Base-by-base conservation (phyloP, 768 basidiomycete genomes). In the Strobilomyces confusus region DNA sequence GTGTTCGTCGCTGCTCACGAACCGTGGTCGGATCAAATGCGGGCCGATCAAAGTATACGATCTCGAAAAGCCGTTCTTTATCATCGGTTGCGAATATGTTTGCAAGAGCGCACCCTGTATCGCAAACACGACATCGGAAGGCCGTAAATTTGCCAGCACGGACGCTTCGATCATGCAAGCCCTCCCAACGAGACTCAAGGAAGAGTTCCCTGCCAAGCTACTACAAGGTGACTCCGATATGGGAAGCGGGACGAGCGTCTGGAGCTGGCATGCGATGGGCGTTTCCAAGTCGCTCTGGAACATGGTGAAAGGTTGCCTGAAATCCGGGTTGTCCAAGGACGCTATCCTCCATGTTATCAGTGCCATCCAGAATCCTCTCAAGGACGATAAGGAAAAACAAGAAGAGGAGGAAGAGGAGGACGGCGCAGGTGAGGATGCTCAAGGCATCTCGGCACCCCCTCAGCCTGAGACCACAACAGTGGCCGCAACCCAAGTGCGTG, bases 41-140 rank as follows among this genome's bases (percentile, higher is more conserved):
- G 88, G 89, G 0, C 89, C 89, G 0, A 72, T 89, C 63, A 90
- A 87, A 61, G 78, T 90, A 5, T 88, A 89, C 65, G 89, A 92
- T 60, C 80, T 92, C 45, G 82, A 84, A 57, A 82, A 81, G 55
- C 86, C 87, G 3, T 92, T 91, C 71, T 91, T 86, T 64, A 78
- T 92, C 66, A 88, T 92, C 33, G 89, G 86, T n/a, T 89, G 88
- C 63, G 85, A 88, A 64, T 92, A 92, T 55, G 74, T 76, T 5
- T 92, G 89, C 64, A 77, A 76, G 46, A 82, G 76, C 26, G 38
- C 69, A 1, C 40, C 70, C 20, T 89, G 87, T 63, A 55, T 73
- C 25, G 64, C 75, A 26, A 65, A 73, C 30, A 63, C 72, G 25
- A 63, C 72, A 9, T 53, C 75, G 3, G 84, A 86, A 30, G 83